Evolutionary conservation across 805 yeast species (phyloP), one percentile per base, ranked within the genome.

Genomic region (Candida silvatica): DNA sequence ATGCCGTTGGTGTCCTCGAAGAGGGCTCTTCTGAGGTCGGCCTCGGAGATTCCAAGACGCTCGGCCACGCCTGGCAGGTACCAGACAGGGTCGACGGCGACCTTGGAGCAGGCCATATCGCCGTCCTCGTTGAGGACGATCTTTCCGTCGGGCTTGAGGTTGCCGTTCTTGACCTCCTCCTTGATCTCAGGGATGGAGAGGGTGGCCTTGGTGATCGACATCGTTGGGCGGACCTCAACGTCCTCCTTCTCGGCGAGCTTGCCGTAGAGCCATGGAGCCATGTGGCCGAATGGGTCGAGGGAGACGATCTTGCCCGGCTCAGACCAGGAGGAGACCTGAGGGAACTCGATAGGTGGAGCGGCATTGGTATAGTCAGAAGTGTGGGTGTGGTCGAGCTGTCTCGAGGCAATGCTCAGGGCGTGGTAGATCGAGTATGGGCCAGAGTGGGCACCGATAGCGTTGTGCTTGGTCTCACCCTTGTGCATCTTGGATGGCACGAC

Each of bases 81-180:
- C 83, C 84, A 77, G 27, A 77, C 82, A 14, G 83, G 83, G 47
- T 77, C 84, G 27, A 74, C 74, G 3, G 84, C 84, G 39, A 77
- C 64, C 49, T 77, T 77, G 23, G 80, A 69, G 27, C 74, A 77
- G 24, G 70, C 71, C 49, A 77, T 56, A 43, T 77, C 83, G 45
- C 84, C 84, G 39, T 67, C 56, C 24, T 62, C 58, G 55, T 77
- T 77, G 40, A 75, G 56, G 20, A 77, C 82, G 43, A 77, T 54
- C 26, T 71, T 61, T 37, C 82, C 82, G 49, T 77, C 84, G 20
- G 78, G 77, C 36, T 54, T 44, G 32, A 77, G 48, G 35, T 71
- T 64, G 14, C 82, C 82, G 17, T 49, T 52, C 26, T 58, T 58
- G 34, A 77, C 78, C 31, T 70, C 77, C 32, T 73, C 74, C 45